A percentile compares a stretch with the other conserved stretches of the same genome.
Conservation (phyloP, 1,139 yeast genomes). For the Diutina mesorugosa region DNA sequence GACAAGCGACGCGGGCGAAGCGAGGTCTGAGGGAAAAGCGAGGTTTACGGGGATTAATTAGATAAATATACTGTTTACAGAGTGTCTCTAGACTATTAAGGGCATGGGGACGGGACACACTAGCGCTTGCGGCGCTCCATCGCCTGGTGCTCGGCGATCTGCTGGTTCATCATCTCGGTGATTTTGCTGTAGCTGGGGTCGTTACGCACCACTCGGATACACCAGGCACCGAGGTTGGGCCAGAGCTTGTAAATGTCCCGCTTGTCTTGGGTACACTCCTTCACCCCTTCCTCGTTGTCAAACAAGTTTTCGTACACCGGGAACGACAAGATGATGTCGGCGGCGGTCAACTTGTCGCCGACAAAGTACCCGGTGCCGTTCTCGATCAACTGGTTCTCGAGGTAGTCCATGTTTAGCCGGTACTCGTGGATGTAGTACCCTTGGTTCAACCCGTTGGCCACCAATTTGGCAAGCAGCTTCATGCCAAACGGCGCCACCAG, state of each 20-base stretch:
- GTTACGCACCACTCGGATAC: constrained; percentile 6
- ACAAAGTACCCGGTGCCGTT: constrained; percentile 39
- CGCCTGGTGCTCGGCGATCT: not conserved
- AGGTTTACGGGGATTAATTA: not conserved
- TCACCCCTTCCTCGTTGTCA: constrained; percentile 25
- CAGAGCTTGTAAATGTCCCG: constrained; percentile 16
- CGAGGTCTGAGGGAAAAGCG: not conserved
- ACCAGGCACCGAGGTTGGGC: constrained; percentile 25
- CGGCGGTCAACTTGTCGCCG: constrained; percentile 42
- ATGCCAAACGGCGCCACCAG: constrained; percentile 8
- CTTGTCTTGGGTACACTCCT: constrained; percentile 22
- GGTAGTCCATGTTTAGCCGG: constrained; percentile 13
- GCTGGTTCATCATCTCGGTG: constrained; percentile 1
- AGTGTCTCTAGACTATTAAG: not conserved
- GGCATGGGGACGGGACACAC: not conserved
- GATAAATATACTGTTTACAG: not conserved
- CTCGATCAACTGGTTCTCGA: constrained; percentile 24
- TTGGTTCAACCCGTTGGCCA: constrained; percentile 7
- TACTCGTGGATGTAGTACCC: constrained; percentile 9
- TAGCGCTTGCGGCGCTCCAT: not conserved
- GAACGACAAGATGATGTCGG: constrained; percentile 42
- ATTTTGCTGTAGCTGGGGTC: not conserved
- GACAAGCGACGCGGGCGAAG: not conserved
- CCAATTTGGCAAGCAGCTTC: constrained; percentile 7
- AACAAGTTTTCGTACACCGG: constrained; percentile 30